These are phyloP conservation scores for Xylaria castorea DNA, from an alignment of 495 filamentous ascomycete genomes.

Conservation along the genomic window DNA sequence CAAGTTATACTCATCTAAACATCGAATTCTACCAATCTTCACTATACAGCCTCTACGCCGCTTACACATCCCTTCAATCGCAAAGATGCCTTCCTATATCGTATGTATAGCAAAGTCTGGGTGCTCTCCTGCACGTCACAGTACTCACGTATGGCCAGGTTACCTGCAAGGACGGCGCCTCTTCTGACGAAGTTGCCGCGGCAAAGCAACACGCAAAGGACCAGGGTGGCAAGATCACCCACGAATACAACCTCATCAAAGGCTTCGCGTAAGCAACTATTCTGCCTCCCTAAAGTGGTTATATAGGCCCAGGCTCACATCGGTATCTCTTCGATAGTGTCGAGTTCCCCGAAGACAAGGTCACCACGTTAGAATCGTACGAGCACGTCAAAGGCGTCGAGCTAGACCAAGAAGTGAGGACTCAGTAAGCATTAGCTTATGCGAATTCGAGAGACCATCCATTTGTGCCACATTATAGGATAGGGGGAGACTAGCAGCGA, in stretches of 20 bases:
- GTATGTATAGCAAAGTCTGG: constrained; percentile 50
- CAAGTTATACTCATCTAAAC: neutral
- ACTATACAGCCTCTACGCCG: constrained; percentile 26
- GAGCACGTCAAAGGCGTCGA: constrained; percentile 78
- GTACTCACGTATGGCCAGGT: constrained; percentile 59
- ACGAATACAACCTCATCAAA: constrained; percentile 86
- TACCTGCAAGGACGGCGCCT: constrained; percentile 73
- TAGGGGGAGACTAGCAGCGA: neutral
- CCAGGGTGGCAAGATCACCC: constrained; percentile 80
- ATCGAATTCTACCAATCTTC: constrained; percentile 7
- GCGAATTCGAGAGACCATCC: neutral
- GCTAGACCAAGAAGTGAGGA: constrained; percentile 71
- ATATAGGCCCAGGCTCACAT: neutral
- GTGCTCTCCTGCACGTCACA: neutral
- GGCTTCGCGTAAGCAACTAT: constrained; percentile 78
- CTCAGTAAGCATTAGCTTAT: constrained; percentile 59
- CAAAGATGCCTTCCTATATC: constrained; percentile 74
- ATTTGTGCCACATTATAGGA: neutral
- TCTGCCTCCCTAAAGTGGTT: neutral
- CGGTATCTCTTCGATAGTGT: constrained; percentile 60
- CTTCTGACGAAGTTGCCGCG: constrained; percentile 67
- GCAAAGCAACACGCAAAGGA: constrained; percentile 73
- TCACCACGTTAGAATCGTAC: constrained; percentile 65
- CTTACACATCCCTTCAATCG: constrained; percentile 29
- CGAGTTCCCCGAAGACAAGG: constrained; percentile 69